Base-by-base conservation (phyloP, 441 rosid genomes). In the Gossypium schwendimanii region DNA sequence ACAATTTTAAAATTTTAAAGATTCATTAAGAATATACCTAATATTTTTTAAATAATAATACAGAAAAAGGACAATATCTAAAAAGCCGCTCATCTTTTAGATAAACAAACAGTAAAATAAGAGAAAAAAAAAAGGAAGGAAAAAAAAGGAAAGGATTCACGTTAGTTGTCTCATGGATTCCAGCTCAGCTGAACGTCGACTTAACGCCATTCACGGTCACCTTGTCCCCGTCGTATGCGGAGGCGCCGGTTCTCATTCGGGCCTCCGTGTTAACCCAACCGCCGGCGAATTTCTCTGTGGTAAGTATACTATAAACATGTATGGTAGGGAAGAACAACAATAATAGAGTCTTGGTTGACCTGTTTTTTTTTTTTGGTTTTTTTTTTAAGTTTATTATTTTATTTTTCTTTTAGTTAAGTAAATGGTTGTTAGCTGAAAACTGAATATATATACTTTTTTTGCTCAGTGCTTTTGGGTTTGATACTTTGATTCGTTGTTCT, bases 281-380 rank as follows among this genome's bases (percentile, higher is more conserved):
- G 88, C 93, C 39, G 96, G 96, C 77, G 97, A 96, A 84, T 96
- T 88, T 79, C 70, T 77, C 75, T 80, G 70, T 26, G 98, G 99
- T 95, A 79, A 8, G 75, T 78, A 7, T 63, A 12, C 15, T 12
- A 55, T 10, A 3, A 31, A 39, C 5, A 9, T 21, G 20, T 12
- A 64, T 11, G 54, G 36, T 64, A 20, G 53, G 44, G 31, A 63
- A 63, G 52, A 39, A 39, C 11, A 47, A 14, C 7, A 17, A 7
- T 7, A 36, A 24, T 15, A 50, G 23, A 44, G 33, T 20, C 6
- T 23, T 65, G 17, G 20, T 6, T 44, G 21, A 26, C 49, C 49
- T 41, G 36, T 0, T n/a, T 23, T 50, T 0, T 3, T 50, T 4
- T 31, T 31, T 31, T 4, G 4, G 0, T 3, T 1, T 31, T 33